Evolutionary conservation across 78 protist species (phyloP), one percentile per base, ranked within the genome.

Genomic region (Polysphondylium violaceum): DNA sequence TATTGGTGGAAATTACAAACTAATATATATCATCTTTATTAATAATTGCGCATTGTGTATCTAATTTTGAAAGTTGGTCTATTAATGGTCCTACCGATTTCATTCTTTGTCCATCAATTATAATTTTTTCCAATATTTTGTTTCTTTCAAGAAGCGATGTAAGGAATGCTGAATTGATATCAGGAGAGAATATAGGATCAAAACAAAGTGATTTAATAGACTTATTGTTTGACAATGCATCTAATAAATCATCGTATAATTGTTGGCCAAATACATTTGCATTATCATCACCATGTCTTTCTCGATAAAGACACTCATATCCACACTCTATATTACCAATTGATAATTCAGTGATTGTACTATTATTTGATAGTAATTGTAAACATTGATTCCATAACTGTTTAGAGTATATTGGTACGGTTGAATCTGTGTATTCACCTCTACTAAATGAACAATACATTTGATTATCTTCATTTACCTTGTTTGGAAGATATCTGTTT

Each of bases 381-480:
- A 65, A 65, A 65, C 73, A 65, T 65, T 65, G 29, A 8, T 65
- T 65, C 53, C 25, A 65, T 38, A 65, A 35, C 2, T 19, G 31
- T n/a, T n/a, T 65, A 29, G 73, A 65, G 8, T 65, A 65, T 38
- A 38, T 31, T 65, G 73, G 73, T 35, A 65, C n/a, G 23, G 8
- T 0, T 31, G 27, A 0, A 65, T 23, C 11, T 1, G 61, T 21
- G 21, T 56, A 8, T 21, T n/a, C 31, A 16, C 7, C 31, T 14
- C 53, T 14, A 65, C 73, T 36, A 65, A 16, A 65, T 38, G 73
- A 0, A 65, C 73, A 65, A 65, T 38, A 38, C 7, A 65, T 36
- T 65, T 65, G 73, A 65, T 65, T 65, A 38, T 65, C 73, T 65
- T 65, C 73, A 65, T 65, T 65, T 1, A 65, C 31, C 21, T 38